phyloP scores from a whole-genome alignment of 225 moss, liverwort and hornwort species.

The Polytrichum commune region DNA sequence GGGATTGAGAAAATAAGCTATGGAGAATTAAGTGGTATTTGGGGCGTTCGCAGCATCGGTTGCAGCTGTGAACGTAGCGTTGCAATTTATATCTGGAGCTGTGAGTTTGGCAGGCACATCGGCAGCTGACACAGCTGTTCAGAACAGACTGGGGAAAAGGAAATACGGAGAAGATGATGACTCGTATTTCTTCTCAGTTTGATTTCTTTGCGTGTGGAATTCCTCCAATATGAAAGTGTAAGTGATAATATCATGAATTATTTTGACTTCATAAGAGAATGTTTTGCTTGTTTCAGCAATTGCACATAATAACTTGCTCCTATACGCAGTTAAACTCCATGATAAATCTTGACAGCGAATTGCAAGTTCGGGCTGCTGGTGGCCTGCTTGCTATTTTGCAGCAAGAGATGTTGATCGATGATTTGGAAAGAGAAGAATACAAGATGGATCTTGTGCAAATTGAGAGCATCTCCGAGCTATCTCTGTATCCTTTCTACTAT shows the following conservation, averaged over 20 bases:
- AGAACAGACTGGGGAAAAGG: constrained; percentile 50
- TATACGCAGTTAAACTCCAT: constrained; percentile 82
- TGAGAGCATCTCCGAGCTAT: constrained; percentile 74
- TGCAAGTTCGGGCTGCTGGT: constrained; percentile 92
- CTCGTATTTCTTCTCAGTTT: constrained; percentile 11
- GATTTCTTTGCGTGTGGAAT: no score
- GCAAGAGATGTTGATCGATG: constrained; percentile 80
- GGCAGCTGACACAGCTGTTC: constrained; percentile 31
- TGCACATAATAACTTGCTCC: constrained; percentile 9
- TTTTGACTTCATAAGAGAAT: background rate
- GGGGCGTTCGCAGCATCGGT: constrained; percentile 80
- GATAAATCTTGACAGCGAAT: constrained; percentile 84
- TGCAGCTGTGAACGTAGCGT: constrained; percentile 77
- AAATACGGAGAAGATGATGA: constrained; percentile 68
- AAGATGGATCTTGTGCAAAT: constrained; percentile 53
- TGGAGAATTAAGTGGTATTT: constrained; percentile 67
- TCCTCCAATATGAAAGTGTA: no score
- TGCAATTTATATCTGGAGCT: constrained; percentile 72
- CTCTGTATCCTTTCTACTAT: constrained; percentile 63
- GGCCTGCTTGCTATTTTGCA: constrained; percentile 82
- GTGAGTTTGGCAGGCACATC: constrained; percentile 50
- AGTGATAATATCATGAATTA: no score
- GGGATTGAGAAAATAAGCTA: constrained; percentile 3
- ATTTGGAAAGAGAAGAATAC: constrained; percentile 33
- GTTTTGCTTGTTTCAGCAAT: background rate